A percentile compares a stretch with the other conserved stretches of the same genome.
phyloP scores from a whole-genome alignment of 495 filamentous ascomycete genomes.

The Trichoderma gamsii region DNA sequence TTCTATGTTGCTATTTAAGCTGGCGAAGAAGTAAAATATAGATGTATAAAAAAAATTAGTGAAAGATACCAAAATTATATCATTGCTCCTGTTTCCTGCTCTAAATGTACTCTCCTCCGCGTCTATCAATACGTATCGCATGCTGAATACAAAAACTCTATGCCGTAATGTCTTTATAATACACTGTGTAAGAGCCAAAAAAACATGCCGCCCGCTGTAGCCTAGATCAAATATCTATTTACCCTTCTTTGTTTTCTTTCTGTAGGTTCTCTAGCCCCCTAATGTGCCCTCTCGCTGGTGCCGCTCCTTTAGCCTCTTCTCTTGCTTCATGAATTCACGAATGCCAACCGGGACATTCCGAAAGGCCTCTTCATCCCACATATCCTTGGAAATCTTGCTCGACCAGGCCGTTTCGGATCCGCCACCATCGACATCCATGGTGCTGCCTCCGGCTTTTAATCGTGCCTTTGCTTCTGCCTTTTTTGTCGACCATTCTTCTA shows the following conservation, averaged over 20 bases:
- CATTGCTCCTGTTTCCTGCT: neutral
- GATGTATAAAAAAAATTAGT: neutral
- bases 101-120: neutral
- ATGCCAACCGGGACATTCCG: conserved; percentile 86
- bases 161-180: neutral
- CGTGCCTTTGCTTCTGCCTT: conserved; percentile 48
- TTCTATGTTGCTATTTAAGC: neutral
- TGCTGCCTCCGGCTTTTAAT: conserved; percentile 34
- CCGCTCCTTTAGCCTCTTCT: conserved; percentile 82
- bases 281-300: conserved; percentile 44
- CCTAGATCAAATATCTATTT: conserved; percentile 7
- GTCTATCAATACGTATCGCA: neutral
- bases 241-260: neutral
- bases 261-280: conserved; percentile 27
- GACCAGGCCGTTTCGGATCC: conserved; percentile 63
- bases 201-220: neutral
- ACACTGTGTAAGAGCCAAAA: neutral
- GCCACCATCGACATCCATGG: conserved; percentile 79
- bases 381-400: conserved; percentile 33
- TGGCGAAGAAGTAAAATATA: conserved; percentile 14
- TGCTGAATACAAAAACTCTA: neutral
- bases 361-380: conserved; percentile 61
- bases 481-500: conserved; percentile 75
- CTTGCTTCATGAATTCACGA: conserved; percentile 92
- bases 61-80: neutral